phyloP scores from a whole-genome alignment of 2,329 filamentous ascomycete species.

The Tolypocladium sp. region DNA sequence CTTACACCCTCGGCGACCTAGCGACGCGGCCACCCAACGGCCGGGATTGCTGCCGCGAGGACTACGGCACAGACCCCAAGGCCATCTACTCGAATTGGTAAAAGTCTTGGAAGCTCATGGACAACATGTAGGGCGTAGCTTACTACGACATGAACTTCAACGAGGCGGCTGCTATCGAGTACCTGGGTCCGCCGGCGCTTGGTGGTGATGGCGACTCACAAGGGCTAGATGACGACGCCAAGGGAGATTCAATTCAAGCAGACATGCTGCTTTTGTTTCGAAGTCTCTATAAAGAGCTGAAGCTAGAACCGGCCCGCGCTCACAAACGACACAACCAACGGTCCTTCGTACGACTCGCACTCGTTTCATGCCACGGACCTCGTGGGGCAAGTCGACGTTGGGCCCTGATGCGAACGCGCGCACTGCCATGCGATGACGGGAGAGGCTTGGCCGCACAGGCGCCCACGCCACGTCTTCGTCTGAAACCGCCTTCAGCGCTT shows the following conservation, averaged over 20 bases:
- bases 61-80: background rate
- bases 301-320: background rate
- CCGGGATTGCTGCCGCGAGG: background rate
- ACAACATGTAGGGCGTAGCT: background rate
- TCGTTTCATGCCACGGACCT: background rate
- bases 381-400: background rate
- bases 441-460: background rate
- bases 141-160: background rate
- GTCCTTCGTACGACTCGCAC: background rate
- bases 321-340: background rate
- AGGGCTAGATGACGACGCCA: background rate
- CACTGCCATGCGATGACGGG: background rate
- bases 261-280: background rate
- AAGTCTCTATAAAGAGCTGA: too few species aligned
- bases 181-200: too few species aligned
- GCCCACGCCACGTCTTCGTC: background rate
- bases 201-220: too few species aligned
- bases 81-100: background rate
- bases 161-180: too few species aligned
- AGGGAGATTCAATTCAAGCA: background rate
- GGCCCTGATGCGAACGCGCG: background rate
- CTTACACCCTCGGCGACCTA: background rate
- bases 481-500: background rate
- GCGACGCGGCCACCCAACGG: background rate
- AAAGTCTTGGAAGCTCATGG: too few species aligned